These are phyloP conservation scores for Lyophyllum semitale DNA, from an alignment of 768 basidiomycete species.

Conservation along the genomic window DNA sequence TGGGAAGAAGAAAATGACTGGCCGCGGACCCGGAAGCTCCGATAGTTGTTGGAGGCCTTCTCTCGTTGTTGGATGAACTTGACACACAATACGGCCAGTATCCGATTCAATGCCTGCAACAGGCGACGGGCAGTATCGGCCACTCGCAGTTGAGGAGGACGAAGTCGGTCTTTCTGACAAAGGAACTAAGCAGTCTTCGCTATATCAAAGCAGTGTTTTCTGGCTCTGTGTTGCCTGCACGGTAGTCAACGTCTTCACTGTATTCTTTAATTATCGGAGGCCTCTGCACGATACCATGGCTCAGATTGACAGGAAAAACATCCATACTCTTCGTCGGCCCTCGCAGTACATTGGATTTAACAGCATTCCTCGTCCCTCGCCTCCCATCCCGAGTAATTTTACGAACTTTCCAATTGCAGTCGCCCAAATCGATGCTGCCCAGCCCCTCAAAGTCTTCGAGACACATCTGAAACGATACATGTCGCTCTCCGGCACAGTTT, in stretches of 20 bases:
- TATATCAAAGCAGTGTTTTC: not conserved
- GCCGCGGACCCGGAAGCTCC: too few species aligned
- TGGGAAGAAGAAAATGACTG: too few species aligned
- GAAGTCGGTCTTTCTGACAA: not conserved
- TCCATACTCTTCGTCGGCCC: conserved; percentile 21
- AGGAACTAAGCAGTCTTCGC: not conserved
- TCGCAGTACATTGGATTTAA: conserved; percentile 31
- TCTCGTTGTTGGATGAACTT: too few species aligned
- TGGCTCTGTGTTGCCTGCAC: not conserved
- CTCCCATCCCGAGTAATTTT: conserved; percentile 12
- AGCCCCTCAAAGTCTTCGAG: conserved; percentile 2
- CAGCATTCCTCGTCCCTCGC: conserved; percentile 18
- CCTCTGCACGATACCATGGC: not conserved
- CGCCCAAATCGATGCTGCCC: conserved; percentile 10
- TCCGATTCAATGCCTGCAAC: not conserved
- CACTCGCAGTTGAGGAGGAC: not conserved
- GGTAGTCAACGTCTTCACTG: not conserved
- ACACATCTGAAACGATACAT: conserved; percentile 11
- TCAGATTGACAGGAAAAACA: not conserved
- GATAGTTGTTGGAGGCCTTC: too few species aligned
- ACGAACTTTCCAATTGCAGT: conserved; percentile 14
- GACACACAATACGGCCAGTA: not conserved
- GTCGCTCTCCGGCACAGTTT: conserved; percentile 16
- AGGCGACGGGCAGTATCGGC: not conserved
- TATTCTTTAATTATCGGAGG: not conserved